Conservation (phyloP, 352 stramenopile species). For the Phytophthora europaea region DNA sequence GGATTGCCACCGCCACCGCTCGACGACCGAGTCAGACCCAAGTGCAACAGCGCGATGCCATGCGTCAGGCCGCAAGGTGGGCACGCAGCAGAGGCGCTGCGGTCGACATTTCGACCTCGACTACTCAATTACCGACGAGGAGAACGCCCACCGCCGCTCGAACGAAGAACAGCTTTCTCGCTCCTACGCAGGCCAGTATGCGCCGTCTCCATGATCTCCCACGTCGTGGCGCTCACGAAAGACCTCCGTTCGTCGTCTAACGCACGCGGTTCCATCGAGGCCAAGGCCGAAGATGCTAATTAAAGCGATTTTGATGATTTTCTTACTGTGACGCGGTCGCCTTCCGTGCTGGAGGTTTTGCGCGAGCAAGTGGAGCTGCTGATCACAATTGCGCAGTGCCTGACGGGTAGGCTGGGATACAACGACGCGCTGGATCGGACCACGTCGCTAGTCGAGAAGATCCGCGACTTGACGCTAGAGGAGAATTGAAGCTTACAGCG, state of each 20-base stretch:
- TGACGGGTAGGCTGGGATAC: constrained; percentile 54
- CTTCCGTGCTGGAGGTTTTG: constrained; percentile 11
- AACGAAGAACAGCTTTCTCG: constrained; percentile 69
- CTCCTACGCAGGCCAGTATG: constrained; percentile 75
- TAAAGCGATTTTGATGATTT: constrained; percentile 19
- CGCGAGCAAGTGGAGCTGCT: constrained; percentile 72
- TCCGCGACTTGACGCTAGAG: constrained; percentile 48
- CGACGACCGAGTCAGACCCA: constrained; percentile 31
- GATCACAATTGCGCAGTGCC: constrained; percentile 66
- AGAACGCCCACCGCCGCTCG: constrained; percentile 25
- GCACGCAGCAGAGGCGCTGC: constrained; percentile 33
- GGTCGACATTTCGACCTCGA: constrained; percentile 39
- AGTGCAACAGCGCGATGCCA: constrained; percentile 35
- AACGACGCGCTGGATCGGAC: constrained; percentile 55
- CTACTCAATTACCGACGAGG: constrained; percentile 21
- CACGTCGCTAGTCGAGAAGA: constrained; percentile 51
- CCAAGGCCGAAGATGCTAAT: background rate
- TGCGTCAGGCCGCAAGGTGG: constrained; percentile 41
- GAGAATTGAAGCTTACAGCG: constrained; percentile 68
- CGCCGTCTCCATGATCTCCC: constrained; percentile 50
- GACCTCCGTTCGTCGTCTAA: constrained; percentile 60
- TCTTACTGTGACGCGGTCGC: background rate
- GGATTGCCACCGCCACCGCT: constrained; percentile 6
- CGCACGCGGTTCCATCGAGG: background rate
- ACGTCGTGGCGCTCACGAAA: constrained; percentile 31